Evolutionary conservation across 495 filamentous ascomycete genomes (phyloP).

Genomic region (Xylaria sp.): DNA sequence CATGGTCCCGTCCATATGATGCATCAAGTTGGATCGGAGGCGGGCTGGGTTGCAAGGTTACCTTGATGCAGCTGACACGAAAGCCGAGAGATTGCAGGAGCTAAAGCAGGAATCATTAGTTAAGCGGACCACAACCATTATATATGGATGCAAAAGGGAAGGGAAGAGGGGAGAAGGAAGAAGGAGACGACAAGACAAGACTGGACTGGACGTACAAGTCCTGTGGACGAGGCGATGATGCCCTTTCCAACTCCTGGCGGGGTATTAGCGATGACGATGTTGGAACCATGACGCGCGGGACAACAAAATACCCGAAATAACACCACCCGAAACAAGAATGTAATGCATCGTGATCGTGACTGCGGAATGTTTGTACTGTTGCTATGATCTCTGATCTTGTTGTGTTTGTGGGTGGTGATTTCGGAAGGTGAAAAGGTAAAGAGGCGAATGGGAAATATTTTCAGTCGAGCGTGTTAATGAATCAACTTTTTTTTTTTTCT

Average conservation of each 20-base stretch:
- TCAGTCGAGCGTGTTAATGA: conserved; percentile 5
- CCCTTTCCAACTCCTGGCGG: conserved; percentile 40
- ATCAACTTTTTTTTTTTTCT: background rate
- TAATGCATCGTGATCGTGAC: conserved; percentile 70
- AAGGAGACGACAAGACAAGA: background rate
- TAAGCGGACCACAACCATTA: no score
- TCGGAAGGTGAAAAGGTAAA: conserved; percentile 10
- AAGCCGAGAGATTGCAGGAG: conserved; percentile 36
- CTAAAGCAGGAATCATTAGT: conserved; percentile 10
- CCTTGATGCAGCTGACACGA: conserved; percentile 34
- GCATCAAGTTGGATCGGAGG: conserved; percentile 35
- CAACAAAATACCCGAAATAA: conserved; percentile 41
- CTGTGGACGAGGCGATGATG: conserved; percentile 39
- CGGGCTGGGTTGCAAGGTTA: conserved; percentile 23
- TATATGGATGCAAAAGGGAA: no score
- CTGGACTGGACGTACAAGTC: conserved; percentile 27
- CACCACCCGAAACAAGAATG: conserved; percentile 81
- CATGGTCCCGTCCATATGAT: background rate
- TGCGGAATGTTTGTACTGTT: background rate
- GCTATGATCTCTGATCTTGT: conserved; percentile 3
- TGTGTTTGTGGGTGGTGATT: conserved; percentile 26
- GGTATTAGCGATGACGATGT: conserved; percentile 31
- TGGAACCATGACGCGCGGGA: background rate
- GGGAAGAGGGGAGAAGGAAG: background rate
- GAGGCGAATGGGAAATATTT: conserved; percentile 7